phyloP scores from a whole-genome alignment of 139 green algal species.

The Auxenochlorella pyrenoidosa region DNA sequence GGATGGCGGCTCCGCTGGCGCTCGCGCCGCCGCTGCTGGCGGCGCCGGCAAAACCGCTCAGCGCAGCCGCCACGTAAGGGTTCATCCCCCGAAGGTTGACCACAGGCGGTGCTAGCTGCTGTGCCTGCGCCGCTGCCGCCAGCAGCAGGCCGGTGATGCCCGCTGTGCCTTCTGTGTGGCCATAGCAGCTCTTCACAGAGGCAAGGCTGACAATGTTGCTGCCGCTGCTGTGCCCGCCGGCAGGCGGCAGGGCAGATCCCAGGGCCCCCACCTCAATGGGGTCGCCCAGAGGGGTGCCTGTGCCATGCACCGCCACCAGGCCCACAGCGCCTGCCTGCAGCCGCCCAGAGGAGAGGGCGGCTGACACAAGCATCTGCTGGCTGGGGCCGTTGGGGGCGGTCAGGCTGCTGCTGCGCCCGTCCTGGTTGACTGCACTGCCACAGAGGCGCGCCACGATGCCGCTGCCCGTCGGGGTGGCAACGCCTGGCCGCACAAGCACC shows the following conservation, averaged over 20 bases:
- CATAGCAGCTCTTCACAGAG: constrained; percentile 61
- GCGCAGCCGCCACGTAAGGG: constrained; percentile 58
- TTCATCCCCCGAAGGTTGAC: constrained; percentile 80
- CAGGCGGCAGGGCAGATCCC: not conserved
- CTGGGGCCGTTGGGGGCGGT: constrained; percentile 61
- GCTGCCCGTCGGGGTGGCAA: not conserved
- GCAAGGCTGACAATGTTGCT: not conserved
- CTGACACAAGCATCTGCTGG: constrained; percentile 63
- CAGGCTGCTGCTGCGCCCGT: constrained; percentile 56
- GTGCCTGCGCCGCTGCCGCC: constrained; percentile 38
- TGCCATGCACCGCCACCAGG: constrained; percentile 69
- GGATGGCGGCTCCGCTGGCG: constrained; percentile 24
- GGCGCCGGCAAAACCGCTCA: not conserved
- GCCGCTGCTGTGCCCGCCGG: not conserved
- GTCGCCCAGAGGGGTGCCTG: constrained; percentile 68
- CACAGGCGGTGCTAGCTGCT: constrained; percentile 24
- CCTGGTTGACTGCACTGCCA: constrained; percentile 56
- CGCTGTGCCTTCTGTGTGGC: constrained; percentile 70
- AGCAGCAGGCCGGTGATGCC: constrained; percentile 77
- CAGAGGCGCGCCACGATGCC: not conserved
- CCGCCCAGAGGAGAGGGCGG: constrained; percentile 50
- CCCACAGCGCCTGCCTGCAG: constrained; percentile 14
- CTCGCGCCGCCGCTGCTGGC: too few relatives aligned
- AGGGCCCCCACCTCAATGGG: constrained; percentile 66
- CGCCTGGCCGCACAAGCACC: not conserved